phyloP scores from a whole-genome alignment of 345 rosid species.

The Populus ilicifolia region DNA sequence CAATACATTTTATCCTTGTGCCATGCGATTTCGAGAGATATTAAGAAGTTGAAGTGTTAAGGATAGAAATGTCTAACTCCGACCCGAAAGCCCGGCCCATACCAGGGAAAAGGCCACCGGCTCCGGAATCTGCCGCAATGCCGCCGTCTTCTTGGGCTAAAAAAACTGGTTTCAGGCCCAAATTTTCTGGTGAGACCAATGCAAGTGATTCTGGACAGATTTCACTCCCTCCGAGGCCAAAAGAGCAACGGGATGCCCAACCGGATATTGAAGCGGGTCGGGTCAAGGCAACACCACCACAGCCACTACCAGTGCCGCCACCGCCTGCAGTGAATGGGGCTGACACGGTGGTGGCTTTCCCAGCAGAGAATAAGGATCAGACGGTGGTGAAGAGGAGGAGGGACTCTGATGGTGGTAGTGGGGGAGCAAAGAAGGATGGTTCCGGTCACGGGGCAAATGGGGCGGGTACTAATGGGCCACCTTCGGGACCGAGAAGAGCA shows the following conservation, averaged over 20 bases:
- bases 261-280: slow-evolving; percentile 83
- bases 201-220: slow-evolving; percentile 74
- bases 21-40: not conserved
- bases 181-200: slow-evolving; percentile 90
- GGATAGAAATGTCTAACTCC: slow-evolving; percentile 53
- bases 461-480: slow-evolving; percentile 27
- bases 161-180: slow-evolving; percentile 86
- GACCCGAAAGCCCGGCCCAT: slow-evolving; percentile 67
- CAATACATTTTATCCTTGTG: not conserved
- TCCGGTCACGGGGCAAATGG: slow-evolving; percentile 47
- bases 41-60: slow-evolving; percentile 9
- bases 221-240: slow-evolving; percentile 44
- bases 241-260: slow-evolving; percentile 35
- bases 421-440: slow-evolving; percentile 36
- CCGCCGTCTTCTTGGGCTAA: slow-evolving; percentile 97
- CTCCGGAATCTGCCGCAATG: slow-evolving; percentile 69
- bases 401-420: slow-evolving; percentile 60
- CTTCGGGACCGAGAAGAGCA: slow-evolving; percentile 47
- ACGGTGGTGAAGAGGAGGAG: slow-evolving; percentile 71
- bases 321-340: slow-evolving; percentile 21
- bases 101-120: slow-evolving; percentile 69
- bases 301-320: slow-evolving; percentile 1
- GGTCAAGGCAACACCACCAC: slow-evolving; percentile 8
- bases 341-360: slow-evolving; percentile 7
- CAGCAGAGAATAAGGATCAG: slow-evolving; percentile 47